Conservation (phyloP, 495 filamentous ascomycete species). For the Oleoguttula mirabilis region DNA sequence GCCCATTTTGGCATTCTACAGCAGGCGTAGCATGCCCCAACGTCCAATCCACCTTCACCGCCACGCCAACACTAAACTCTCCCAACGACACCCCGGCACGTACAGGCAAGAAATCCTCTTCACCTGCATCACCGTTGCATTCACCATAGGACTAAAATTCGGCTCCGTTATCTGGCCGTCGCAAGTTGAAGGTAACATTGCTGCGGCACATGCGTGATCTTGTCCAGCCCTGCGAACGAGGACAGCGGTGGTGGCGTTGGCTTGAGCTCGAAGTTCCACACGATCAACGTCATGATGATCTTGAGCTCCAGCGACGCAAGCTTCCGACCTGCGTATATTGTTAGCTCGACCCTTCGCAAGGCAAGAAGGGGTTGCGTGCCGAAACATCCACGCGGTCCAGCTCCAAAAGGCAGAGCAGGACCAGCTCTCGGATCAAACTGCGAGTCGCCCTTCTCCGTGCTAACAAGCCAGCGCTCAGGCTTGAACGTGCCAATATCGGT, state of each 20-base stretch:
- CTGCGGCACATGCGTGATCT: conserved; percentile 7
- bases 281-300: conserved; percentile 1
- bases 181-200: conserved; percentile 11
- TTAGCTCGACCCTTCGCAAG: background rate
- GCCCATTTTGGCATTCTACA: no score
- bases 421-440: conserved; percentile 8
- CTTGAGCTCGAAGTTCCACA: conserved; percentile 10
- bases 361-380: background rate
- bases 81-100: no score
- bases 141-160: no score
- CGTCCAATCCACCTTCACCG: no score
- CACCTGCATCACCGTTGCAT: no score
- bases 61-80: no score
- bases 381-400: conserved; percentile 12
- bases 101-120: no score
- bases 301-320: conserved; percentile 8
- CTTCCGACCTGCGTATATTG: conserved; percentile 1
- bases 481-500: conserved; percentile 1
- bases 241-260: background rate
- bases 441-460: conserved; percentile 1
- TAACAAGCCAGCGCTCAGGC: conserved; percentile 14
- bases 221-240: background rate
- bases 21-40: no score
- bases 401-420: conserved; percentile 6
- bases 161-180: background rate